phyloP scores from a whole-genome alignment of 2,329 filamentous ascomycete genomes.

The Arthrobotrys sphaeroides region DNA sequence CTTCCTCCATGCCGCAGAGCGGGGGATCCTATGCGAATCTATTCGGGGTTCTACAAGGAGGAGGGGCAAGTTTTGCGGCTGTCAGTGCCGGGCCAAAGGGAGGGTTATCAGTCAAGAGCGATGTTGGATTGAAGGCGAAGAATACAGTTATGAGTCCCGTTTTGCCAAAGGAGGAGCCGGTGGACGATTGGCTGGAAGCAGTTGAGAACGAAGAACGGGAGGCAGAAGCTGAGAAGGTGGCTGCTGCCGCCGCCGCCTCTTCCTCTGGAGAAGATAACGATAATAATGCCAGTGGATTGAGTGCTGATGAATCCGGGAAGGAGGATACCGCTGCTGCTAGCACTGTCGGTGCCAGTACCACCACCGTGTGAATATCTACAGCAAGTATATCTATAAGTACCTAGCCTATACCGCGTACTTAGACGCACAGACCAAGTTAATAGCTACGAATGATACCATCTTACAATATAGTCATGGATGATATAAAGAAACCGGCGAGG shows the following conservation, averaged over 20 bases:
- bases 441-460: too few species aligned
- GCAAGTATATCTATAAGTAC: not conserved
- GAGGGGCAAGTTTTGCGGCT: constrained; percentile 19
- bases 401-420: too few species aligned
- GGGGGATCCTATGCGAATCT: constrained; percentile 40
- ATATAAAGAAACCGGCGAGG: too few species aligned
- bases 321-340: not conserved
- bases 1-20: not conserved
- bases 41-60: constrained; percentile 28
- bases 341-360: too few species aligned
- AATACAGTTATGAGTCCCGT: constrained; percentile 33
- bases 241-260: constrained; percentile 21
- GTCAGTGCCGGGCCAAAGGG: constrained; percentile 14
- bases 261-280: constrained; percentile 30
- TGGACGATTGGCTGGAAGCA: constrained; percentile 46
- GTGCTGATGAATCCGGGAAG: constrained; percentile 28
- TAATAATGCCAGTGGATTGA: constrained; percentile 5
- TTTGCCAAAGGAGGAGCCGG: constrained; percentile 34
- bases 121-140: constrained; percentile 31
- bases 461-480: too few species aligned
- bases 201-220: constrained; percentile 41
- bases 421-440: too few species aligned
- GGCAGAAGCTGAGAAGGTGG: constrained; percentile 16
- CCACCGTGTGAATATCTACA: not conserved
- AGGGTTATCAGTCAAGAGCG: constrained; percentile 29